A percentile compares a stretch with the other conserved stretches of the same genome.
Evolutionary conservation across 2,329 filamentous ascomycete species (phyloP).

Genomic region (Alternaria ventricosa): DNA sequence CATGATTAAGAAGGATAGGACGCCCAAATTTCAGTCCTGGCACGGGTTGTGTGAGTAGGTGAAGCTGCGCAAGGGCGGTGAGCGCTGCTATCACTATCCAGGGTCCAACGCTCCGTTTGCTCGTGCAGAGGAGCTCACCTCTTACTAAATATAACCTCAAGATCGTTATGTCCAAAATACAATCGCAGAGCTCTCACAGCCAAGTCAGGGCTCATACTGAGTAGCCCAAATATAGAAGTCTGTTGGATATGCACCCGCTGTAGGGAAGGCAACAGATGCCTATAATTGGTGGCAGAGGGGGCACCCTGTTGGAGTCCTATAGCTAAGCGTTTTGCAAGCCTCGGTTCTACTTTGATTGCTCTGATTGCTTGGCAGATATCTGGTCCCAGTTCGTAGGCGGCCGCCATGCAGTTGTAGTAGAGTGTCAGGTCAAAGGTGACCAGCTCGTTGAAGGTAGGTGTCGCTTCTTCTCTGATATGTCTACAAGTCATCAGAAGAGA

Average conservation of each 20-base stretch:
- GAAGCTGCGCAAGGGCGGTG: neutral
- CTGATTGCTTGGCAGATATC: conserved; percentile 1
- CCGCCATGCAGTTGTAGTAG: conserved; percentile 4
- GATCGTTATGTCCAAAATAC: neutral
- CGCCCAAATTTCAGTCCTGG: neutral
- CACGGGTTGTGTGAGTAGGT: neutral
- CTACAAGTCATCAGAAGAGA: conserved; percentile 5
- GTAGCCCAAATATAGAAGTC: neutral
- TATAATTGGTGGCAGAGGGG: neutral
- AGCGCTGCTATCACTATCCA: neutral
- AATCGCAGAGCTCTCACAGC: conserved; percentile 4
- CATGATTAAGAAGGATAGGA: neutral
- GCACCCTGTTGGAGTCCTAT: neutral
- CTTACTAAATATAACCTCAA: neutral
- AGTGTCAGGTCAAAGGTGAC: conserved; percentile 6
- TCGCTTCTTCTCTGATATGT: neutral
- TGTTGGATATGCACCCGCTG: conserved; percentile 1
- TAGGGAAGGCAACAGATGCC: conserved; percentile 5
- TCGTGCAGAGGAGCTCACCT: neutral
- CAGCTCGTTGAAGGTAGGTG: conserved; percentile 1
- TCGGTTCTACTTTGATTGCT: neutral
- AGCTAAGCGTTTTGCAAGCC: neutral
- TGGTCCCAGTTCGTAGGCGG: conserved; percentile 4
- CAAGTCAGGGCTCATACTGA: conserved; percentile 1
- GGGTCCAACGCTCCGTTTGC: neutral